Evolutionary conservation across 257 asterid genomes (phyloP).

Genomic region (Solanum rostratum): DNA sequence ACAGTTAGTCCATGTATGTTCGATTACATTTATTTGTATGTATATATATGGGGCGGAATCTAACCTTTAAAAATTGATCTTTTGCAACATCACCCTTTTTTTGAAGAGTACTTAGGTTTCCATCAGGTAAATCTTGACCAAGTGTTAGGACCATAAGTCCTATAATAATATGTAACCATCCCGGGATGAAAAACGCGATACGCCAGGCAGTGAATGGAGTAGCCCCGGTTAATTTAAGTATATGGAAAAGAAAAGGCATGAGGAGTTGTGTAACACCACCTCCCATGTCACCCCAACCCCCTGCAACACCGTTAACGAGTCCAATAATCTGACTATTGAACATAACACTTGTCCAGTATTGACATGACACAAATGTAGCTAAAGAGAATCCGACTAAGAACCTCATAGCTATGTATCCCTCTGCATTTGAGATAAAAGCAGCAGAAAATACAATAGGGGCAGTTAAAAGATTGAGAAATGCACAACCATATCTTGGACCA

Average conservation of each 20-base stretch:
- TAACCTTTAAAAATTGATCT: slow-evolving; percentile 35
- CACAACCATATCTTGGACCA: slow-evolving; percentile 55
- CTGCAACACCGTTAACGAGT: slow-evolving; percentile 41
- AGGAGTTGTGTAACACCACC: slow-evolving; percentile 51
- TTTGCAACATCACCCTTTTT: slow-evolving; percentile 36
- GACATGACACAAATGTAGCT: slow-evolving; percentile 55
- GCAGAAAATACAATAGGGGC: slow-evolving; percentile 48
- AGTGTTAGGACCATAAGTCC: slow-evolving; percentile 31
- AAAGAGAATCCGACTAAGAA: slow-evolving; percentile 53
- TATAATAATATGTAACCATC: slow-evolving; percentile 40
- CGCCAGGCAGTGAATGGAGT: slow-evolving; percentile 51
- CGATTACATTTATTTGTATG: neutral
- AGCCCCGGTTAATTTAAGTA: slow-evolving; percentile 19
- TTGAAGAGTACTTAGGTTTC: slow-evolving; percentile 37
- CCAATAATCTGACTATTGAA: slow-evolving; percentile 40
- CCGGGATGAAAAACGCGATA: slow-evolving; percentile 47
- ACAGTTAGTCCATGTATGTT: neutral
- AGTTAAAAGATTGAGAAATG: slow-evolving; percentile 30
- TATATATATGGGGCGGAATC: neutral
- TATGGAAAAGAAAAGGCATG: slow-evolving; percentile 41
- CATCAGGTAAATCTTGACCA: slow-evolving; percentile 61
- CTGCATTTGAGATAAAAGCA: slow-evolving; percentile 25
- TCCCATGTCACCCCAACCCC: slow-evolving; percentile 59
- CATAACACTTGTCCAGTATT: slow-evolving; percentile 49
- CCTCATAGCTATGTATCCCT: slow-evolving; percentile 36